Evolutionary conservation across 2,329 filamentous ascomycete species (phyloP).

Genomic region (Bretziella fagacearum): DNA sequence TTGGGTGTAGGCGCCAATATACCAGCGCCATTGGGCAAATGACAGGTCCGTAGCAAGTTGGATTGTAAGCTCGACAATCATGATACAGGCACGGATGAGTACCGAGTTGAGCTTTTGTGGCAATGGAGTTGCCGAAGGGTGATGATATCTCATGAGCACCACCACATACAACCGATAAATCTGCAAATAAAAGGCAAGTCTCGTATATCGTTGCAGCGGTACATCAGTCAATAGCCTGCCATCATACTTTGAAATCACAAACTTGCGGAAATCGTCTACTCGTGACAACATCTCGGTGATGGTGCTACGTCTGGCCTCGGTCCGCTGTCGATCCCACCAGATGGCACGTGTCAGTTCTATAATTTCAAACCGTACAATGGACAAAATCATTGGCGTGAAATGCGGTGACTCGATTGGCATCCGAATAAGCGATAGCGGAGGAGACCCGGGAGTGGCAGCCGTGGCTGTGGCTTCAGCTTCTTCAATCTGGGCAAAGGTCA

Average conservation of each 20-base stretch:
- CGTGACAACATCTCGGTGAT: conserved; percentile 49
- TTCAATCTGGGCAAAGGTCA: conserved; percentile 22
- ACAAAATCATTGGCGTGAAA: conserved; percentile 47
- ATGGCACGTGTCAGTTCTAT: conserved; percentile 55
- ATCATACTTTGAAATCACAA: conserved; percentile 49
- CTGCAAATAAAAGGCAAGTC: conserved; percentile 47
- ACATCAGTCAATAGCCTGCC: conserved; percentile 41
- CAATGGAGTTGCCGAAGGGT: conserved; percentile 29
- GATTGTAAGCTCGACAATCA: conserved; percentile 32
- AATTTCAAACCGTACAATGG: conserved; percentile 53
- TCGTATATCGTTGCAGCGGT: conserved; percentile 46
- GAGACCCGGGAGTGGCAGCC: too few relatives aligned
- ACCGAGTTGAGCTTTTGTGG: conserved; percentile 47
- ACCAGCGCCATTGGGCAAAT: conserved; percentile 51
- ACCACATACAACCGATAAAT: conserved; percentile 47
- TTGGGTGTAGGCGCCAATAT: conserved; percentile 52
- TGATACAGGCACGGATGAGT: conserved; percentile 42
- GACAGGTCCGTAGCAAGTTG: conserved; percentile 28
- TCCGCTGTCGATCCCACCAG: conserved; percentile 49
- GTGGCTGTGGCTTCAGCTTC: background rate
- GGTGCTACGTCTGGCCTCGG: conserved; percentile 43
- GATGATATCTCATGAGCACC: conserved; percentile 50
- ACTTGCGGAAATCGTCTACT: conserved; percentile 49
- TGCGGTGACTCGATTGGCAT: conserved; percentile 12
- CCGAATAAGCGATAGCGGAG: too few relatives aligned